Conservation (phyloP, 257 asterid genomes). For the Ehretia macrophylla region DNA sequence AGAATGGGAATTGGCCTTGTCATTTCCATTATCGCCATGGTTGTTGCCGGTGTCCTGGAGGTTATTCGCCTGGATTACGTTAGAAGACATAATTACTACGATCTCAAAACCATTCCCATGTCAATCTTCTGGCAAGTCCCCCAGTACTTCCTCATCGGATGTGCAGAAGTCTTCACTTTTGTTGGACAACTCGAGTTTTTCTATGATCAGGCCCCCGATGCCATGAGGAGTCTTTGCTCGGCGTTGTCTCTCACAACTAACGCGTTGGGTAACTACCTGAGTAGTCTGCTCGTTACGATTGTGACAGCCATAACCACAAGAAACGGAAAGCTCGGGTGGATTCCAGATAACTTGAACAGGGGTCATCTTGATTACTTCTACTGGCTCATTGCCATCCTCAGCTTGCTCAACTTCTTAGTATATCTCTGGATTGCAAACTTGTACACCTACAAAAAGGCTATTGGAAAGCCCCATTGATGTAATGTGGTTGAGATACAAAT, state of each 20-base stretch:
- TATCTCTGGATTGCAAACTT: constrained; percentile 40
- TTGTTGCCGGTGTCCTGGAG: constrained; percentile 56
- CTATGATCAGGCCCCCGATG: constrained; percentile 90
- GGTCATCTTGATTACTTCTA: constrained; percentile 85
- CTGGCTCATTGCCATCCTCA: constrained; percentile 60
- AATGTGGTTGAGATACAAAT: too few species aligned
- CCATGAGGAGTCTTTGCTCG: constrained; percentile 74
- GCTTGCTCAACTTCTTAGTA: constrained; percentile 49
- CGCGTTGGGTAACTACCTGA: constrained; percentile 64
- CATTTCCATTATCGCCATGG: constrained; percentile 60
- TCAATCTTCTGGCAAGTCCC: constrained; percentile 92
- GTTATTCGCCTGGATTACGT: constrained; percentile 54
- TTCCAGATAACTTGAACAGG: constrained; percentile 65
- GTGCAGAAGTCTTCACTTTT: constrained; percentile 79
- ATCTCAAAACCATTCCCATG: constrained; percentile 47
- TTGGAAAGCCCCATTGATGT: neutral
- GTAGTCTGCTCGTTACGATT: constrained; percentile 51
- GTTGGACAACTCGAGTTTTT: constrained; percentile 79
- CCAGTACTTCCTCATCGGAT: constrained; percentile 69
- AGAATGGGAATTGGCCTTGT: constrained; percentile 62
- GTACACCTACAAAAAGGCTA: constrained; percentile 65
- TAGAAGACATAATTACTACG: constrained; percentile 41
- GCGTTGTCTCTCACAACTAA: constrained; percentile 67
- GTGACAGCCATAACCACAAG: constrained; percentile 48
- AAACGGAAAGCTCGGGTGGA: constrained; percentile 64